Base-by-base conservation (phyloP, 2,329 filamentous ascomycete genomes). In the Colletotrichum filicis region DNA sequence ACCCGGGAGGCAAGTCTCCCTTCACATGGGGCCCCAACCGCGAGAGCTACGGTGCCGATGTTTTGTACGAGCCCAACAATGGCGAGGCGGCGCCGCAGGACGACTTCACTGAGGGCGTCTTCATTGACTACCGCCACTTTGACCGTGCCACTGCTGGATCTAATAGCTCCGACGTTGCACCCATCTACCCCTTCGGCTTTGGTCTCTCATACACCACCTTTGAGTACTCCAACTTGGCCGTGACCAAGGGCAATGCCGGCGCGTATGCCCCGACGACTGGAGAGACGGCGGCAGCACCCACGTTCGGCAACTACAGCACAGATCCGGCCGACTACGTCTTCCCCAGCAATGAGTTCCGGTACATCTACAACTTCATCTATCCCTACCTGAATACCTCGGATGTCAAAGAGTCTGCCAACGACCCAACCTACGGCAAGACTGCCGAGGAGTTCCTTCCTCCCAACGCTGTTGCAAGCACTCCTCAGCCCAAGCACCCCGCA, bases 131-230 rank as follows among this genome's bases (percentile, higher is more conserved):
- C 84, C 90, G 93, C 52, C 87, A 91, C 76, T 94, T 97, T 65
- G 94, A 97, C 83, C 86, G 87, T 78, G 81, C 82, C n/a, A 83
- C 81, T 3, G 79, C 83, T 4, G 79, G 77, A 65, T 80, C 80
- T 65, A 76, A 76, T 28, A 78, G 80, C 49, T 66, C 55, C 24
- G 61, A 74, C 6, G 81, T 84, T 85, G 89, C 90, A 1, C 93
- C 94, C 1, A 89, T 94, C 75, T 97, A 92, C 82, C 94, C 95
- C 79, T 97, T 97, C 77, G 94, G 94, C 8, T 93, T 89, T 78
- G 95, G 95, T 68, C 85, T 97, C 14, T 93, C 91, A 4, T 97
- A 97, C 87, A 95, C 94, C 1, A 94, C 88, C 2, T 96, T 97
- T 79, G 82, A 89, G 66, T 95, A 95, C 84, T 90, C 92, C n/a